Base-by-base conservation (phyloP, 1,284 basidiomycete species). In the Naganishia sp. region DNA sequence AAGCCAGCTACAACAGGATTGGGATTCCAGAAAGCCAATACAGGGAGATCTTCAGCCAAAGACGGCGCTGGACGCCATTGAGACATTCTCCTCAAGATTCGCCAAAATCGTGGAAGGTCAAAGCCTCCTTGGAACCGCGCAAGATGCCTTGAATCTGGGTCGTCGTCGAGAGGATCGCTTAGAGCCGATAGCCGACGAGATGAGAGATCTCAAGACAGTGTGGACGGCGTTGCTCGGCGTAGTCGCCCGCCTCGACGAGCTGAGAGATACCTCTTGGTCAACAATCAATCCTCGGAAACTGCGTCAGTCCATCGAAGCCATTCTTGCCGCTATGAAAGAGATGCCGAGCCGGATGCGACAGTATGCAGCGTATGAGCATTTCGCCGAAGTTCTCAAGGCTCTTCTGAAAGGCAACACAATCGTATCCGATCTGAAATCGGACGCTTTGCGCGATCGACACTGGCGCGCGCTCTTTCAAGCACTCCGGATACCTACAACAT, bases 301-400 rank as follows among this genome's bases (percentile, higher is more conserved):
- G 67, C 88, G 96, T 71, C 92, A 95, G 75, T 90, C 94, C 72
- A 88, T 99, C 66, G 96, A 99, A 74, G 87, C 84, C 3, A 83
- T 99, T 63, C 80, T 99, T 61, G 84, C 85, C 31, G 93, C 92
- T 39, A 98, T 94, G 21, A 94, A 94, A 80, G 95, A 98, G 60
- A 95, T 99, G 94, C 96, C 96, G 0, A 96, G 92, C 56, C 86
- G 94, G 65, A 99, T 99, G 96, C 87, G 96, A 68, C 96, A 99
- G 78, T 99, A 99, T 77, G 92, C 94, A 10, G 96, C 96, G 0
- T 99, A 98, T 75, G 96, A 99, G 82, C 95, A 92, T 76, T 93
- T 99, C 2, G 95, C 98, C 75, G 95, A 99, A 56, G 85, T 89
- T 21, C 83, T 99, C 66, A 86, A 89, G 55, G 86, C 87, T 6